Conservation (phyloP, 2,329 filamentous ascomycete species). For the Calonectria pseudoreteaudii region DNA sequence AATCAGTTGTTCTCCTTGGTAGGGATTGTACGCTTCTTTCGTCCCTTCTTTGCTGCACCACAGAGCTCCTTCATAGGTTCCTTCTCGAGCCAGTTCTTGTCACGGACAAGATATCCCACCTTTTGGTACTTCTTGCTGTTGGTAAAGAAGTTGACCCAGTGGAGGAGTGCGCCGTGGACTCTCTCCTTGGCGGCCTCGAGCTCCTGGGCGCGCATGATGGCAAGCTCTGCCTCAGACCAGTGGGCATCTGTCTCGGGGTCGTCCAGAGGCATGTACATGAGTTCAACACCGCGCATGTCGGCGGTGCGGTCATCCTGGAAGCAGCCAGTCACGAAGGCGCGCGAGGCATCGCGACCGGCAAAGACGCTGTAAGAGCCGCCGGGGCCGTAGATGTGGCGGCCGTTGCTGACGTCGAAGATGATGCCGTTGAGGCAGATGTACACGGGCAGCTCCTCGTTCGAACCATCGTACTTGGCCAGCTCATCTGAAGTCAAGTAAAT, state of each 20-base stretch:
- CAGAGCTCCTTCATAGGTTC: conserved; percentile 75
- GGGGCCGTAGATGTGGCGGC: conserved; percentile 79
- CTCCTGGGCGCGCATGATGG: conserved; percentile 70
- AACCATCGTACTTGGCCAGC: conserved; percentile 82
- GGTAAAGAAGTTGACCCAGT: conserved; percentile 88
- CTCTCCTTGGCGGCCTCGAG: conserved; percentile 70
- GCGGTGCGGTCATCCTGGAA: conserved; percentile 87
- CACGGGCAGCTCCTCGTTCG: conserved; percentile 79
- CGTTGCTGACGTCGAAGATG: conserved; percentile 84
- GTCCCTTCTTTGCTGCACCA: conserved; percentile 71
- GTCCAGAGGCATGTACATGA: conserved; percentile 80
- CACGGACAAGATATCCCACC: conserved; percentile 79
- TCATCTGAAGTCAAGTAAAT: conserved; percentile 79
- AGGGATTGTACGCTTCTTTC: conserved; percentile 61
- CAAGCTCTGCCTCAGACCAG: conserved; percentile 67
- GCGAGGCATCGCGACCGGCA: conserved; percentile 85
- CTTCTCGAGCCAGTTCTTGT: conserved; percentile 71
- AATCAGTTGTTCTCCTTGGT: neutral
- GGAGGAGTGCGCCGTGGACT: conserved; percentile 75
- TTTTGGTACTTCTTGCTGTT: conserved; percentile 84
- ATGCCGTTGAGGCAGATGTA: conserved; percentile 92
- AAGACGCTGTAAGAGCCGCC: conserved; percentile 91
- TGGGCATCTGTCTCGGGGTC: conserved; percentile 71
- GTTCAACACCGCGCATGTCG: conserved; percentile 88
- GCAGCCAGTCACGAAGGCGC: conserved; percentile 92